phyloP scores from a whole-genome alignment of 768 basidiomycete genomes.

The Boletus tomentosulus region DNA sequence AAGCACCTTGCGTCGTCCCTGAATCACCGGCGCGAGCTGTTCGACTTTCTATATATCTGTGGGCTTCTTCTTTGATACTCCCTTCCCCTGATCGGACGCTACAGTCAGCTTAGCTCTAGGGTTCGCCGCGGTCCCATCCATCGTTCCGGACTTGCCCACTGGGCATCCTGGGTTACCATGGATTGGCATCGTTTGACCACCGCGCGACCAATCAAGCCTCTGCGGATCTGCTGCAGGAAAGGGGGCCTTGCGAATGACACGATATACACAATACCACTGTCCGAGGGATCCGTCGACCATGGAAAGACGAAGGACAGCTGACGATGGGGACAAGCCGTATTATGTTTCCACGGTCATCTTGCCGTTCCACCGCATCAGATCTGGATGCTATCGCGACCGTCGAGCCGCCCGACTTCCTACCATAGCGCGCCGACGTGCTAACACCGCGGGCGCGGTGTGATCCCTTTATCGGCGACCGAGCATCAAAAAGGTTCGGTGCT shows the following conservation, averaged over 20 bases:
- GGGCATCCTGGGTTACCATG: background rate
- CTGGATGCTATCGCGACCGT: background rate
- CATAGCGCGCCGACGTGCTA: background rate
- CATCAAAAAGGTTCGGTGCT: background rate
- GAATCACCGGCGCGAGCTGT: background rate
- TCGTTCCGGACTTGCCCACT: background rate
- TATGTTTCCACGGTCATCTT: background rate
- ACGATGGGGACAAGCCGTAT: background rate
- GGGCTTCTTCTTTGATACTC: background rate
- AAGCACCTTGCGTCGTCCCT: background rate
- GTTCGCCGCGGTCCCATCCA: background rate
- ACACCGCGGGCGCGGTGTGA: background rate
- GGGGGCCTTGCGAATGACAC: background rate
- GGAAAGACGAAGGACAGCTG: background rate
- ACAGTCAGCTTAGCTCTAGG: background rate
- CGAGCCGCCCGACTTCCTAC: background rate
- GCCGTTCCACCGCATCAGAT: background rate
- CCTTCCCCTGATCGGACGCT: background rate
- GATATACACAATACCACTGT: background rate
- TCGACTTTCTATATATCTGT: background rate
- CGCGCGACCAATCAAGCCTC: background rate
- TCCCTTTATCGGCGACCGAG: background rate
- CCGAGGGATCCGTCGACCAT: background rate
- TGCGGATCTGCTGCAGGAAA: no score
- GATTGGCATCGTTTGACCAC: background rate